Evolutionary conservation across 768 basidiomycete genomes (phyloP), one percentile per base, ranked within the genome.

Genomic region (Leucocoprinus sp.): DNA sequence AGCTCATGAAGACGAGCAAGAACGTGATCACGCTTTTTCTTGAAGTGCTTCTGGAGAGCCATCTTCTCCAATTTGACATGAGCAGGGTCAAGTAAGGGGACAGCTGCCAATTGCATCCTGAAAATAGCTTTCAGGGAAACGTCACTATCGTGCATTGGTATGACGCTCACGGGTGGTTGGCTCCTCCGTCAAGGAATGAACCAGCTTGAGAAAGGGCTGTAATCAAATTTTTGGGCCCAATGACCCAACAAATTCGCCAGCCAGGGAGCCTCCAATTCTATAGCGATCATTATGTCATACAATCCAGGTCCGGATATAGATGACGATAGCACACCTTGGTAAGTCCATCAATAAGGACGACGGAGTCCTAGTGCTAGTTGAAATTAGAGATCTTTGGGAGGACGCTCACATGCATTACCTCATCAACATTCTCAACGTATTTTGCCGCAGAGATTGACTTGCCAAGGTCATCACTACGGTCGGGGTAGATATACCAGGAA

Each of bases 191-290:
- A 45, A 97, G 67, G 79, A 92, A 96, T 7, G 88, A 91, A 2
- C 86, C 83, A 68, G 86, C 85, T 58, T 97, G 93, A n/a, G 87
- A 89, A 33, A 97, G 76, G 1, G 93, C 93, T 6, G 83, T 82
- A 53, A 96, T 72, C 36, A 96, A 60, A 60, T 88, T 85, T 65
- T 85, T 91, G 12, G 93, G 93, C 0, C 91, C 93, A 17, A 95
- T 60, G 24, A 96, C 91, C 93, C 87, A 91, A 66, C 90, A 93
- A 31, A 93, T 70, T 52, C 93, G 77, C 91, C 91, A 97, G 27
- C 93, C 93, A 7, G 93, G 92, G 45, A 93, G 80, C 55, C 93
- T 82, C 84, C 87, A 95, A 63, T 93, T 93, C 85, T 96, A 63
- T 3, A 28, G n/a, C 45, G 15, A 11, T 31, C 9, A 5, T 31